Evolutionary conservation across 1,284 basidiomycete species (phyloP), one percentile per base, ranked within the genome.

Genomic region (Ceratorhiza oryzae-sativae): DNA sequence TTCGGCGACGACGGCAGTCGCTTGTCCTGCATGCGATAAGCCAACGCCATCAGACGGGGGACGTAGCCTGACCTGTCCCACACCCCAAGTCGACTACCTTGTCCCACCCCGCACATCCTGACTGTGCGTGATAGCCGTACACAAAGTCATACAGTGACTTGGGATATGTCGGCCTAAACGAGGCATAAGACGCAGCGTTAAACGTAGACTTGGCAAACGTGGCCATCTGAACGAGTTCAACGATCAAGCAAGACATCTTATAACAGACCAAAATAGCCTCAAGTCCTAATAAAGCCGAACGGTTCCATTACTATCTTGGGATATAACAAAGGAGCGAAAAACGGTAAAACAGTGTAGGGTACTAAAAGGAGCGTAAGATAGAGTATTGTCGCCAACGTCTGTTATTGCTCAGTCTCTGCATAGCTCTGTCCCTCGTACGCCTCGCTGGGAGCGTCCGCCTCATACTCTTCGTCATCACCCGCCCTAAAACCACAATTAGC

Each of bases 61-160:
- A 58, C 36, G 42, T 36, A 68, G 15, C 20, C 76, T 32, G 73
- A 88, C 92, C 92, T 6, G 92, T 93, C 36, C 93, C 93, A 80
- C 93, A 95, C 1, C 93, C 93, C 0, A 95, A 79, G 77, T 95
- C 93, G 0, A 93, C 82, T 0, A 89, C 90, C 23, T 80, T 81
- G 20, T 85, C 82, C 85, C 86, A 90, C 67, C 80, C 77, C 9
- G 84, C 73, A 46, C 51, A 30, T n/a, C 51, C 30, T 10, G 71
- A 51, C 42, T 42, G 56, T 32, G 36, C 71, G 58, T 91, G 90
- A 75, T 86, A 89, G 9, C 82, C 77, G 77, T 88, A 87, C 48
- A 92, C 80, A 56, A 85, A 81, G 45, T 90, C 84, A 78, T 86
- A 91, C 6, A 92, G 83, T 45, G 84, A 82, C 13, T 81, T 79